phyloP scores from a whole-genome alignment of 805 yeast genomes.

The Candida piceae region DNA sequence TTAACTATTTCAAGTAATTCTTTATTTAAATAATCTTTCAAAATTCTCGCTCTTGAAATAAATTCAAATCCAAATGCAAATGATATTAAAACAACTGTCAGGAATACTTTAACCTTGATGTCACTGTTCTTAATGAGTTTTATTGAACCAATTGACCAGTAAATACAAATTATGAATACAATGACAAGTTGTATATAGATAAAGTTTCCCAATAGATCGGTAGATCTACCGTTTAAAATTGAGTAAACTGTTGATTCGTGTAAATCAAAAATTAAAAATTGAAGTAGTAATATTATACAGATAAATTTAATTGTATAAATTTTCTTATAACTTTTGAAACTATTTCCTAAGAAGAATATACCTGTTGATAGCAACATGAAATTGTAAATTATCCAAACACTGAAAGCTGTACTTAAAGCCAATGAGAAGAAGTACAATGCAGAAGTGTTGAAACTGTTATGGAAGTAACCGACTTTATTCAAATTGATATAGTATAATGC shows the following conservation, averaged over 20 bases:
- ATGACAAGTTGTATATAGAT: constrained; percentile 23
- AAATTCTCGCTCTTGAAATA: constrained; percentile 14
- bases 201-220: constrained; percentile 15
- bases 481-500: constrained; percentile 12
- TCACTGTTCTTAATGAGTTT: constrained; percentile 12
- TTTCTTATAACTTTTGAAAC: constrained; percentile 13
- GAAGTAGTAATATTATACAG: constrained; percentile 17
- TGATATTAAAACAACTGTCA: constrained; percentile 14
- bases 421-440: constrained; percentile 19
- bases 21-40: constrained; percentile 8
- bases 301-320: constrained; percentile 14
- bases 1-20: constrained; percentile 16
- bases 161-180: constrained; percentile 10
- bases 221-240: constrained; percentile 19
- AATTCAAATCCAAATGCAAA: constrained; percentile 16
- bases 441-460: constrained; percentile 15
- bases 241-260: constrained; percentile 27
- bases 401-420: constrained; percentile 19
- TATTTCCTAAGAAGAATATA: constrained; percentile 13
- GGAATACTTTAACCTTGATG: constrained; percentile 13
- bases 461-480: constrained; percentile 26
- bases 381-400: constrained; percentile 30
- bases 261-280: constrained; percentile 26
- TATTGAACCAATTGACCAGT: constrained; percentile 19
- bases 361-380: constrained; percentile 28